A percentile compares a stretch with the other conserved stretches of the same genome.
Conservation (phyloP, 768 basidiomycete genomes). For the Porphyrellus cyaneotinctus region DNA sequence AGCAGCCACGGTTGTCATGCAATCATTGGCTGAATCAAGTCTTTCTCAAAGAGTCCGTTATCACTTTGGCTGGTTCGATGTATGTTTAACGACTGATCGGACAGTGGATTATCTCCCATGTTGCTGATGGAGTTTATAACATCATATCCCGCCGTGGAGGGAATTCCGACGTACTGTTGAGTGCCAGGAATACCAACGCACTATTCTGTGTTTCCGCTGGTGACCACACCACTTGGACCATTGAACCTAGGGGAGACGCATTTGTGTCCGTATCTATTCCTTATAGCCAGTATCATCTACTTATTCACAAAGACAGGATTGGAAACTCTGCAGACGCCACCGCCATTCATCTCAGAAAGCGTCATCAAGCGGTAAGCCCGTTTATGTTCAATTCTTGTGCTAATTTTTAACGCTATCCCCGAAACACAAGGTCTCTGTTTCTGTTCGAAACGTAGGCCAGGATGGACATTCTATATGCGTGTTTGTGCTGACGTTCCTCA, state of each 20-base stretch:
- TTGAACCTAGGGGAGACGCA: slow-evolving; percentile 2
- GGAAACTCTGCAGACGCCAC: slow-evolving; percentile 6
- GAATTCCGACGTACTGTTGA: not conserved
- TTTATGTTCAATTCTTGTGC: not conserved
- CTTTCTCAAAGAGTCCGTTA: not conserved
- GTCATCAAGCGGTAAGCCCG: not conserved
- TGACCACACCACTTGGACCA: not conserved
- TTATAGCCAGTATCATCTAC: not conserved
- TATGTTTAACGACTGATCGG: not conserved
- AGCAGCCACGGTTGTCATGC: not conserved
- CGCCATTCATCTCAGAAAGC: not conserved
- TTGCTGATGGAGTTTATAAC: not conserved
- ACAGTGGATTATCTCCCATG: not conserved
- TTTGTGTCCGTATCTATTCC: not conserved
- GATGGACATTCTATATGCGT: too few relatives aligned
- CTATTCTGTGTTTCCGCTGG: not conserved
- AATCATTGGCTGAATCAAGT: not conserved
- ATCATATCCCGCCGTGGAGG: not conserved
- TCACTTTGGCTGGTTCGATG: not conserved
- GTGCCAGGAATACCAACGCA: not conserved
- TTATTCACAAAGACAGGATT: not conserved
- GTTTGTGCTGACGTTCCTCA: not conserved
- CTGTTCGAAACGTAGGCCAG: too few relatives aligned
- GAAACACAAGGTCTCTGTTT: too few relatives aligned
- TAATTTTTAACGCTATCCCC: not conserved